Evolutionary conservation across 2,329 filamentous ascomycete species (phyloP), one percentile per base, ranked within the genome.

Genomic region (Colletotrichum noveboracense): DNA sequence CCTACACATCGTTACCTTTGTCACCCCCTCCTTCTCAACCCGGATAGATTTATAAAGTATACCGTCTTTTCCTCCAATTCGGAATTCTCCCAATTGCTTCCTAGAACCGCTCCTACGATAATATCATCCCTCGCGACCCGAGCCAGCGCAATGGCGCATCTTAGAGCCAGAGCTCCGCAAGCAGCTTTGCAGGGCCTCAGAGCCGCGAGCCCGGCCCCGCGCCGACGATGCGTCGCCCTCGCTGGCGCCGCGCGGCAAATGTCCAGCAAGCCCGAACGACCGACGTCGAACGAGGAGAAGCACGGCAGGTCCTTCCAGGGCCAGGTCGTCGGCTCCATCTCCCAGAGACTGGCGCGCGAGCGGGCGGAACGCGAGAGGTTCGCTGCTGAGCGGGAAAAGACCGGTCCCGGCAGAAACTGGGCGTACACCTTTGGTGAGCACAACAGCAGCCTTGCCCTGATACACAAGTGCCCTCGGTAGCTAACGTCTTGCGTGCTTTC

Each of bases 291-390:
- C 72, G 85, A 86, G 78, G 78, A 82, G 77, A 86, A 80, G 79
- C 80, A 82, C 30, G 85, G 83, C 18, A 78, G 86, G 62, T 83
- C 86, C 5, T 93, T 92, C 80, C 88, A 89, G 79, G 90, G 90
- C 24, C 91, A 92, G 83, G 87, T 93, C 79, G 89, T 91, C 80
- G 89, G 91, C 78, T 91, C 90, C 77, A 90, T 91, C 66, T 87
- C 86, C 66, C 85, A 88, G 70, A 88, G 91, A 75, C 84, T 92
- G 77, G 85, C 87, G 77, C 84, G 88, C n/a, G 91, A 93, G 82
- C 85, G 86, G 66, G 86, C 87, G 74, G 89, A 92, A 81, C 85
- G 89, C 28, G 88, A 87, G 79, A 86, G 88, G 77, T 90, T 89
- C 80, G 84, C 85, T 9, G 80, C 79, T 56, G 79, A 85, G 78